Evolutionary conservation across 2,329 filamentous ascomycete genomes (phyloP), one percentile per base, ranked within the genome.

Genomic region (Cladorrhinum sp.): DNA sequence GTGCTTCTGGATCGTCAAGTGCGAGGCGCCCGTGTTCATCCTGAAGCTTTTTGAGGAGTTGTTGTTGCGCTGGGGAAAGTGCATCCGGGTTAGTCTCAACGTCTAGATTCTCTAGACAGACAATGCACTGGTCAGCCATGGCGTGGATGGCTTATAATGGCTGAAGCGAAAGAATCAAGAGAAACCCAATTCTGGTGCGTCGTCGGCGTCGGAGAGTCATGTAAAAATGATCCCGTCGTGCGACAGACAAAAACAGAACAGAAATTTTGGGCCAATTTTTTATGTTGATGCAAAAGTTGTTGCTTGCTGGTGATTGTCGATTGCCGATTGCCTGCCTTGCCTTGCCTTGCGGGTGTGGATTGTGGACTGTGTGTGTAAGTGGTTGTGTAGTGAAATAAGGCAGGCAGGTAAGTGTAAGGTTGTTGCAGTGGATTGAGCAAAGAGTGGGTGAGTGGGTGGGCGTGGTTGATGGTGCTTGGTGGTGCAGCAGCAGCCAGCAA

Each of bases 121-220:
- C 85, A 75, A 88, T 88, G 77, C 85, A 88, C 79, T 87, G 84
- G 76, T 88, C 86, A 77, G 84, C 80, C 77, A 80, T 80, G 66
- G 69, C 72, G 53, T 24, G 69, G 70, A 70, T 68, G 69, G 70
- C 71, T 73, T 70, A 70, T 46, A 18, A 20, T 46, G 42, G 42
- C 72, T 73, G 71, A 71, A 72, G 65, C 69, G 63, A 71, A 67
- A 65, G 3, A 12, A 65, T 64, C 28, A 57, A 36, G 26, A 28
- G 26, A 56, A 51, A 49, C 60, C 73, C 75, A 76, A 74, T 74
- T 73, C 3, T 23, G 21, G 70, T 69, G 73, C 72, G 71, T 72
- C 67, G 68, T 64, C 75, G 74, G 73, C 67, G 68, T 64, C 75
- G 74, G 73, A 76, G 67, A 77, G 76, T 78, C 78, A 80, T 80